Evolutionary conservation across 768 basidiomycete species (phyloP).

Genomic region (Pleurotus citrinopileatus): DNA sequence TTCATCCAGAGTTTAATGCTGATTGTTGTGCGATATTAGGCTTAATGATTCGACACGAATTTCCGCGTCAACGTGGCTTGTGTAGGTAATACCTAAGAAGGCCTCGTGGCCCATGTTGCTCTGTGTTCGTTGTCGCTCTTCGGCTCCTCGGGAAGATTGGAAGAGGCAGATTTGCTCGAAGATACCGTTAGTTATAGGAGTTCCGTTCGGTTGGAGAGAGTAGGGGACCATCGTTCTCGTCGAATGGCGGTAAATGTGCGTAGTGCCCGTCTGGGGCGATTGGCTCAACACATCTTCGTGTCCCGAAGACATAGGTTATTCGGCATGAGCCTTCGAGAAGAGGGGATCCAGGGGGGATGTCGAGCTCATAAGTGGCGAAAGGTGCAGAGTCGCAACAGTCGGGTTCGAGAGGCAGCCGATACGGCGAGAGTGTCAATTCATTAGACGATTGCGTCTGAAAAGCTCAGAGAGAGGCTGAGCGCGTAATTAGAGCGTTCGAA

Average conservation of each 20-base stretch:
- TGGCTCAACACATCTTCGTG: background rate
- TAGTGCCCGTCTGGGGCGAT: background rate
- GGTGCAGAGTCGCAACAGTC: background rate
- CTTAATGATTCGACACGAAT: background rate
- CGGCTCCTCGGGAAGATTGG: slow-evolving; percentile 3
- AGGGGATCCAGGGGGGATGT: background rate
- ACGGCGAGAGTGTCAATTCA: background rate
- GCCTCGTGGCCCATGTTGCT: background rate
- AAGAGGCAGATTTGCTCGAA: background rate
- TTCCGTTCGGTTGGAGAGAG: background rate
- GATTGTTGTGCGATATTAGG: background rate
- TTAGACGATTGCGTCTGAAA: background rate
- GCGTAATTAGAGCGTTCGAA: background rate
- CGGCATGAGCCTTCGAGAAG: background rate
- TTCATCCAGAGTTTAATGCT: background rate
- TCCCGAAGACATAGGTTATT: background rate
- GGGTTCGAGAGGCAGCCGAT: slow-evolving; percentile 4
- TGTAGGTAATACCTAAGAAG: slow-evolving; percentile 1
- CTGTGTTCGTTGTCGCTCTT: background rate
- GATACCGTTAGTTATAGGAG: background rate
- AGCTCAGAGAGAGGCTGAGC: background rate
- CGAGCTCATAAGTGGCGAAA: background rate
- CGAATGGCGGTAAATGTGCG: background rate
- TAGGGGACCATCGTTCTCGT: background rate
- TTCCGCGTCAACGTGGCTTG: too few relatives aligned